A percentile compares a stretch with the other conserved stretches of the same genome.
Conservation (phyloP, 2,329 filamentous ascomycete species). For the Apiospora koreana region DNA sequence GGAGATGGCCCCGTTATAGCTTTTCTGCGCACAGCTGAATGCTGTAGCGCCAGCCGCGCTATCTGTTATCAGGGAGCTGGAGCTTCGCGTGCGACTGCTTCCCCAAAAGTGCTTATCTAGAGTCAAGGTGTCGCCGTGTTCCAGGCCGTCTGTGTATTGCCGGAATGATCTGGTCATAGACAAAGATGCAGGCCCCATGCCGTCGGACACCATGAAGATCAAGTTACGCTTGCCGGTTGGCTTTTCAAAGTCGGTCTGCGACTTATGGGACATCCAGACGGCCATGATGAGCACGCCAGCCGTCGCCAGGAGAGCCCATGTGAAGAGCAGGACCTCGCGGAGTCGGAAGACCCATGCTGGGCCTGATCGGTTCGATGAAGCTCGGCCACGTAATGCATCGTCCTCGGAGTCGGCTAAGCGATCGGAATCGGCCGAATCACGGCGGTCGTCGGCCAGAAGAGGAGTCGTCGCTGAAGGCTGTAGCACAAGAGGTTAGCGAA, state of each 20-base stretch:
- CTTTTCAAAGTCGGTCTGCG: constrained; percentile 42
- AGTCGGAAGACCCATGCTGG: constrained; percentile 43
- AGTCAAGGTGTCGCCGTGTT: constrained; percentile 71
- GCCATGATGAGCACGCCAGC: constrained; percentile 76
- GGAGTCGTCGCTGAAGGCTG: constrained; percentile 32
- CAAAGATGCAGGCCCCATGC: constrained; percentile 93
- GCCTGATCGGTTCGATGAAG: constrained; percentile 24
- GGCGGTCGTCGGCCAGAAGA: constrained; percentile 30
- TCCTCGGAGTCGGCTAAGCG: constrained; percentile 33
- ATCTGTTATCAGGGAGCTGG: constrained; percentile 85
- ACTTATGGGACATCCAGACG: constrained; percentile 74
- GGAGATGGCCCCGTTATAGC: constrained; percentile 95
- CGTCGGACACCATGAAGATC: constrained; percentile 98
- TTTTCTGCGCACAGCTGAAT: constrained; percentile 90
- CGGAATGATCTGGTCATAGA: constrained; percentile 84
- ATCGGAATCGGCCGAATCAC: constrained; percentile 20
- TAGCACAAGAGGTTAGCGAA: neutral
- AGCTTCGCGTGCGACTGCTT: constrained; percentile 82
- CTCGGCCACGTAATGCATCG: constrained; percentile 34
- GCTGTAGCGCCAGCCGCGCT: constrained; percentile 96
- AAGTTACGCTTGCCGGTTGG: constrained; percentile 79
- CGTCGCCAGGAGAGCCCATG: constrained; percentile 82
- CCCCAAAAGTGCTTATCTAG: constrained; percentile 91
- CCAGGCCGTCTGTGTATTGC: constrained; percentile 74
- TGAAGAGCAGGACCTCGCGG: constrained; percentile 74